Evolutionary conservation across 805 yeast genomes (phyloP), one percentile per base, ranked within the genome.

Genomic region (Starmera dryadoides): DNA sequence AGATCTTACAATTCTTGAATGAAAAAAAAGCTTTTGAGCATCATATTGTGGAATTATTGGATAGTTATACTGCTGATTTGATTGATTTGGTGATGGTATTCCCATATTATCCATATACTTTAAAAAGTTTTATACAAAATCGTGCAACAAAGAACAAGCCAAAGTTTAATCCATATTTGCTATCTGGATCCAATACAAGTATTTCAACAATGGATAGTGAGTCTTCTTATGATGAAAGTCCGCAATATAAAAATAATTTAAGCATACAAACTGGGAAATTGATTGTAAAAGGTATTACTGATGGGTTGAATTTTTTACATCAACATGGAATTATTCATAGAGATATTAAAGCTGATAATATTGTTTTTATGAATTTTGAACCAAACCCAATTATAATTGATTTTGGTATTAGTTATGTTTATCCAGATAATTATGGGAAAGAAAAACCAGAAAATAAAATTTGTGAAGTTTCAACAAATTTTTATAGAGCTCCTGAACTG

Each of bases 281-380:
- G 2, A 60, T 73, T 2, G 53, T 71, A 14, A 58, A 49, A 28
- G 71, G 59, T 47, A 48, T 61, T 8, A 62, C 63, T 19, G 55
- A 61, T 30, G 84, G 81, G 2, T 59, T 86, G 20, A 59, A 64
- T 29, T 83, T 76, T 53, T 69, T 85, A 39, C 97, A 93, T 55
- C 58, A 69, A 7, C 68, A 78, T 38, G 86, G 83, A 6, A 81
- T 91, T 22, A 86, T 91, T 34, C 98, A 91, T 62, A 73, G 98
- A 53, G 98, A 91, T 61, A 79, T 91, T 47, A 93, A 93, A 58
- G 88, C 93, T 1, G 86, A 81, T 36, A 86, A 86, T 54, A 75
- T 86, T 39, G 58, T 86, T 53, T 78, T 81, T 43, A 63, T 56
- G 38, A 51, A 51, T 5, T 38, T 39, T n/a, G 49, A 51, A 10